Percentiles rank a stretch among this genome's conserved stretches.
phyloP scores from a whole-genome alignment of 176 grass and related monocot genomes.

The Tuctoria greenei region DNA sequence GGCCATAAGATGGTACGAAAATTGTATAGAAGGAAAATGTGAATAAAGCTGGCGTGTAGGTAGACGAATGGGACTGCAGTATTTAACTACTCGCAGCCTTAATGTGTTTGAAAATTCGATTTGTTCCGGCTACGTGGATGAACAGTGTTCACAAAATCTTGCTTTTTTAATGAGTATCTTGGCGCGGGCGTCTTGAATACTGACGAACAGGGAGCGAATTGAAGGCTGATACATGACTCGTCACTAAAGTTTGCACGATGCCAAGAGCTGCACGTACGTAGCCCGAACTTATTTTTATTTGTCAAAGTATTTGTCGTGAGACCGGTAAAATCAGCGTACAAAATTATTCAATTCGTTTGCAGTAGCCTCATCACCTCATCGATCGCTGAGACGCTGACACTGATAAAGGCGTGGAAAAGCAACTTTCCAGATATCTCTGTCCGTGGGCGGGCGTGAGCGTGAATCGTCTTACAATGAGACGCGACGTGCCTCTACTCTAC shows the following conservation, averaged over 20 bases:
- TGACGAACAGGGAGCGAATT: background rate
- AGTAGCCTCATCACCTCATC: background rate
- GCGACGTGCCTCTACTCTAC: background rate
- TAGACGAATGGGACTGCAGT: background rate
- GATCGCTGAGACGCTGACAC: background rate
- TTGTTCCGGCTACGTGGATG: background rate
- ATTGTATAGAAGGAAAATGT: background rate
- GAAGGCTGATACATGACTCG: background rate
- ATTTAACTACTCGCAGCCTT: background rate
- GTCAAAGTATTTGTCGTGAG: background rate
- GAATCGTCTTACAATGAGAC: constrained; percentile 15
- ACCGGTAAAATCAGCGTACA: background rate
- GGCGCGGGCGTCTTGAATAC: background rate
- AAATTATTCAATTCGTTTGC: no score
- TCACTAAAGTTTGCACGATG: background rate
- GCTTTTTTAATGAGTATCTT: background rate
- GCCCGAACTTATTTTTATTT: background rate
- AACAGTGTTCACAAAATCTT: background rate
- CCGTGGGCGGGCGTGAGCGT: constrained; percentile 1
- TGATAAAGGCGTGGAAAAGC: background rate
- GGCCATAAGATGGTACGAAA: background rate
- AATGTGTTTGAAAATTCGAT: background rate
- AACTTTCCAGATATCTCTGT: background rate
- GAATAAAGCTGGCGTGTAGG: background rate
- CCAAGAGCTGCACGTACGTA: constrained; percentile 29